phyloP scores from a whole-genome alignment of 148 eudicot species.

The Arbutus unedo region DNA sequence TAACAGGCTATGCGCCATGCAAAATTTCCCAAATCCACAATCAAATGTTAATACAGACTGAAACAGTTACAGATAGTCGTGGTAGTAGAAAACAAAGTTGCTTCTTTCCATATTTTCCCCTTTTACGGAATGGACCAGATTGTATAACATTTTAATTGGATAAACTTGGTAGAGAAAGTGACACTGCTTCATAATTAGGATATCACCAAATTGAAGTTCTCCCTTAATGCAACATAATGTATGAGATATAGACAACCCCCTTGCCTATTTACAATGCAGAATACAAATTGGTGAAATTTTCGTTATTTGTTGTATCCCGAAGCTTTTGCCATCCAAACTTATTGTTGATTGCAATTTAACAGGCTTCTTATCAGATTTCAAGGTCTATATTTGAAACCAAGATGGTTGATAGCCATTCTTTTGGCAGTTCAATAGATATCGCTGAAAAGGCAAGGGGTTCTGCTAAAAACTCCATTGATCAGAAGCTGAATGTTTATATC shows the following conservation, averaged over 20 bases:
- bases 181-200: not conserved
- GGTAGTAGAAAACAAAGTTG: too few relatives aligned
- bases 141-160: too few relatives aligned
- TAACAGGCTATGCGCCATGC: too few relatives aligned
- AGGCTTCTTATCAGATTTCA: not conserved
- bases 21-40: too few relatives aligned
- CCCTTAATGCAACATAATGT: not conserved
- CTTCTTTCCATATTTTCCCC: too few relatives aligned
- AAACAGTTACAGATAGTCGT: too few relatives aligned
- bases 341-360: not conserved
- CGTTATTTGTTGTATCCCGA: not conserved
- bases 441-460: not conserved
- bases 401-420: not conserved
- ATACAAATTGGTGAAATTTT: not conserved
- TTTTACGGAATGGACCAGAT: too few relatives aligned
- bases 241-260: not conserved
- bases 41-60: too few relatives aligned
- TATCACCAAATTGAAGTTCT: not conserved
- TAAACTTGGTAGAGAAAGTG: too few relatives aligned
- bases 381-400: not conserved
- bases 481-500: conserved; percentile 54
- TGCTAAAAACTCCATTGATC: not conserved
- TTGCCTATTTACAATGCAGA: not conserved
- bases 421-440: conserved; percentile 1
- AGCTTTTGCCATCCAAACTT: not conserved